Evolutionary conservation across 2,329 filamentous ascomycete species (phyloP), one percentile per base, ranked within the genome.

Genomic region (Laburnicola sp.): DNA sequence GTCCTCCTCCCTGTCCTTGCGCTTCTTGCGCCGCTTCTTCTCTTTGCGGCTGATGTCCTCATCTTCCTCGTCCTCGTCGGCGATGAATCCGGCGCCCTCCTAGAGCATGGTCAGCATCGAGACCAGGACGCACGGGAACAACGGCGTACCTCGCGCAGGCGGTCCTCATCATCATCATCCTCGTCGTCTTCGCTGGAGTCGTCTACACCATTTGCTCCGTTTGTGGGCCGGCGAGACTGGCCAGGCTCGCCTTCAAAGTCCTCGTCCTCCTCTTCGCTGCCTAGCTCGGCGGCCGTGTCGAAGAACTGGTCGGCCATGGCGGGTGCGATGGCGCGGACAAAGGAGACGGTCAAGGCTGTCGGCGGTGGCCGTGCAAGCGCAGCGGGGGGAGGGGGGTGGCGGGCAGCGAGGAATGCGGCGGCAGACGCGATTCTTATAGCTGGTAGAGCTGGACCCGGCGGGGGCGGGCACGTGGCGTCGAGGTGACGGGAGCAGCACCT

Each of bases 51-150:
- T 46, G 26, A 83, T 61, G 82, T 82, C 45, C 31, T 81, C 86
- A 45, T 87, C 83, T 28, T 87, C 88, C 53, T 89, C 88, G 55
- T 93, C 91, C 66, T 96, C 92, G 66, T 96, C 91, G 57, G 96
- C 91, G 60, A 99, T 97, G 76, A 97, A 99, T 25, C 92, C 93
- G 78, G 96, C 91, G 45, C 89, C 89, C 59, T 96, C 83, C 91
- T 96, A 49, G 40, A 4, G 16, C 53, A 23, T 32, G 37, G 54
- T 68, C 47, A 68, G 64, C 50, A 53, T 25, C 21, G 7, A 9
- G 23, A 10, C n/a, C 38, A 32, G 23, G 3, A 26, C 8, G 6
- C 23, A 25, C 21, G 30, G 26, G 48, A 35, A 21, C 9, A 11
- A 38, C 27, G 39, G 50, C 69, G 62, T 65, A 66, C 69, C 59